phyloP scores from a whole-genome alignment of 2,329 filamentous ascomycete species.

The Ascochyta lentis region DNA sequence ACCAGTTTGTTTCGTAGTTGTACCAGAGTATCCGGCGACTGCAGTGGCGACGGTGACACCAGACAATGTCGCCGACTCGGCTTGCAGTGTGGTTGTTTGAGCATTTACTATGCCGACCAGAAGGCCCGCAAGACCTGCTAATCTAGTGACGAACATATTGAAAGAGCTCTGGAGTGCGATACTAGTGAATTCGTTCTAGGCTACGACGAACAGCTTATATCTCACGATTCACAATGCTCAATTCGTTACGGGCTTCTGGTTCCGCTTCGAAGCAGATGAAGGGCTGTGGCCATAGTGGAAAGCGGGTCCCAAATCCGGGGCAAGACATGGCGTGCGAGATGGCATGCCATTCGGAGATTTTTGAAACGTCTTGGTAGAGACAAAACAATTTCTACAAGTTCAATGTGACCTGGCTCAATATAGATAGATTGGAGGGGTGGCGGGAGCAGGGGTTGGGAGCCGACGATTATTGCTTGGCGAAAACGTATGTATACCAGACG shows the following conservation, averaged over 20 bases:
- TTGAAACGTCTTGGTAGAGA: not conserved
- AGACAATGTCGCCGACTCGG: slow-evolving; percentile 52
- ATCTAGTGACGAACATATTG: slow-evolving; percentile 3
- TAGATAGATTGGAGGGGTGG: slow-evolving; percentile 9
- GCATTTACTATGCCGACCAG: slow-evolving; percentile 14
- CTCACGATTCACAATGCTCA: not conserved
- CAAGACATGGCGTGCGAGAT: not conserved
- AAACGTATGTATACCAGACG: not conserved
- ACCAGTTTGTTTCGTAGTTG: not conserved
- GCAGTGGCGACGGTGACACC: slow-evolving; percentile 52
- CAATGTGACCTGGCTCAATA: slow-evolving; percentile 9
- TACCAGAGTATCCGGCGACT: slow-evolving; percentile 51
- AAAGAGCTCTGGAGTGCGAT: not conserved
- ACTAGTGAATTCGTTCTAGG: not conserved
- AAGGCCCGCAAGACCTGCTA: slow-evolving; percentile 6
- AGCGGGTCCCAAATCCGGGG: slow-evolving; percentile 1
- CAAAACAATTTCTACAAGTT: not conserved
- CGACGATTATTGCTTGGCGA: slow-evolving; percentile 4
- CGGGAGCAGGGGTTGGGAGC: not conserved
- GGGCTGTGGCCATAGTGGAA: slow-evolving; percentile 2
- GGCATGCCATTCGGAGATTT: slow-evolving; percentile 1
- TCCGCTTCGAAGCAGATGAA: slow-evolving; percentile 3
- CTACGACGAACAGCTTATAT: not conserved
- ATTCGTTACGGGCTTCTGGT: slow-evolving; percentile 1
- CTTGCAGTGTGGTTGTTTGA: slow-evolving; percentile 44